phyloP scores from a whole-genome alignment of 495 filamentous ascomycete genomes.

The Aspergillus ostianus region DNA sequence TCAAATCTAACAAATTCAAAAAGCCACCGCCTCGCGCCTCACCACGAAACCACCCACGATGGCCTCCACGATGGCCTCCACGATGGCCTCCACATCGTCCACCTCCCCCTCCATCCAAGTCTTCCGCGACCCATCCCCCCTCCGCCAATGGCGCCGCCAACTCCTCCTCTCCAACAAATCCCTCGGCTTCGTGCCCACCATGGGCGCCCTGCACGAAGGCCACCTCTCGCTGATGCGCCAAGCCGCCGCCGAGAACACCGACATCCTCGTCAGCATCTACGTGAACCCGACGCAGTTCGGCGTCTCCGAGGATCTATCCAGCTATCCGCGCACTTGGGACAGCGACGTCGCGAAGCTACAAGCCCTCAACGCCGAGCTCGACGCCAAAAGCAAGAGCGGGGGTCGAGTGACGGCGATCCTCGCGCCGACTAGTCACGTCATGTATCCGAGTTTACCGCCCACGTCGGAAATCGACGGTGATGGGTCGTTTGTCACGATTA shows the following conservation, averaged over 20 bases:
- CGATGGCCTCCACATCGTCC: constrained; percentile 23
- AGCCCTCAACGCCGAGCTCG: constrained; percentile 67
- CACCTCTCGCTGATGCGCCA: constrained; percentile 84
- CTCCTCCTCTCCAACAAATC: constrained; percentile 66
- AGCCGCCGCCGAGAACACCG: constrained; percentile 78
- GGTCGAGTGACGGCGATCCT: constrained; percentile 83
- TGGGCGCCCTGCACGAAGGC: constrained; percentile 92
- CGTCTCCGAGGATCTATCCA: constrained; percentile 78
- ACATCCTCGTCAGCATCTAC: constrained; percentile 85
- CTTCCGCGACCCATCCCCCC: constrained; percentile 66
- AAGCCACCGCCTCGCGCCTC: constrained; percentile 26
- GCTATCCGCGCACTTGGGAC: constrained; percentile 90
- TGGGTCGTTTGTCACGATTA: constrained; percentile 92
- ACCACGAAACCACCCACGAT: constrained; percentile 20
- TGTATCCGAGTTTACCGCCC: constrained; percentile 86
- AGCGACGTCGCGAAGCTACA: constrained; percentile 66
- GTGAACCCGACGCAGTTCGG: constrained; percentile 98
- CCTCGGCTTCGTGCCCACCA: constrained; percentile 89
- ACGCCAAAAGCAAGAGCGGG: constrained; percentile 31
- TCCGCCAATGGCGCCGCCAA: constrained; percentile 69
- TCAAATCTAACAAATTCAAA: background rate
- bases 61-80: constrained; percentile 25
- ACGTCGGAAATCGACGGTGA: constrained; percentile 72
- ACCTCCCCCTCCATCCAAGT: constrained; percentile 56
- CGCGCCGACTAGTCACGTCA: constrained; percentile 73